Base-by-base conservation (phyloP, 1,284 basidiomycete species). In the Ganoderma lucidum region DNA sequence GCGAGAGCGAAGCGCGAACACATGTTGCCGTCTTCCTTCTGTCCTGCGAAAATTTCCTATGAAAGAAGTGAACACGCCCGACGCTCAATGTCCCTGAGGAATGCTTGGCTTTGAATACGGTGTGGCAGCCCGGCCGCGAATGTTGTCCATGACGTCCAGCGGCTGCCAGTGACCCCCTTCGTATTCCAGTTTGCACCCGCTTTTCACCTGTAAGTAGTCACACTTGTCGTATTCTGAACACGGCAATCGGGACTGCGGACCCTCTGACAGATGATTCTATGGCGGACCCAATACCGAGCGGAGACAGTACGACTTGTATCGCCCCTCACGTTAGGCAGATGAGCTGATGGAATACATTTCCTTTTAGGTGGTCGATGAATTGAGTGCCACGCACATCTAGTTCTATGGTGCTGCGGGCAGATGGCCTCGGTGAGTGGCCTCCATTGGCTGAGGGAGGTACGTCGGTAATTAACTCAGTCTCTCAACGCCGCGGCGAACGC, bases 401-500 rank as follows among this genome's bases (percentile, higher is more conserved):
- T 62, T 64, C 64, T 62, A 51, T 56, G 17, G 32, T 48, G 59
- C 56, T 63, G 71, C 67, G 68, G 64, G 64, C 28, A 59, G 28
- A 61, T 55, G 45, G 53, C 58, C 30, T 39, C 45, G 39, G 51
- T 48, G 23, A 28, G 32, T 35, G 37, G 19, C 17, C 32, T 41
- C 45, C 41, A 70, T 72, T 72, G 71, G 71, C 45, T 60, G 62
- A 68, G 19, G 37, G 44, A 42, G 23, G 66, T 63, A 70, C 23
- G 15, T 68, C 71, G 68, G 68, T 58, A 62, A 64, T 66, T 56
- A 70, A 66, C n/a, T 58, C 42, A 65, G 62, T 65, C 59, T 39
- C 58, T 23, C 56, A 66, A 61, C 42, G 65, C 67, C 64, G 67
- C 63, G 53, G 58, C 32, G 28, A 64, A 42, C 51, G 58, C 65